Evolutionary conservation across 2,329 filamentous ascomycete species (phyloP).

Genomic region (Claviceps sp.): DNA sequence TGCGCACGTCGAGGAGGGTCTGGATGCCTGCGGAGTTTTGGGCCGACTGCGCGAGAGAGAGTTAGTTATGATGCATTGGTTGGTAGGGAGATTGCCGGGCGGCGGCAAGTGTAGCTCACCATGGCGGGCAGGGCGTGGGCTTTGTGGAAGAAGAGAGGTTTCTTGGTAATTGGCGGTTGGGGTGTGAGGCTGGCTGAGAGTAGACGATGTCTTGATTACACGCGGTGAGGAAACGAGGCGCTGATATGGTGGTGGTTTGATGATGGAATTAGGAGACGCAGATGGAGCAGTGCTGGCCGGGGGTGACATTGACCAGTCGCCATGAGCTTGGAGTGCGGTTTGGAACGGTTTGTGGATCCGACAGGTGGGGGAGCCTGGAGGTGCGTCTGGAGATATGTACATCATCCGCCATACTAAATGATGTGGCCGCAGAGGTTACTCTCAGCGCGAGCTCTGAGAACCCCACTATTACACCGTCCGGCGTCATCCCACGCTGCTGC

Average conservation of each 20-base stretch:
- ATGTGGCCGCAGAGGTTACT: neutral
- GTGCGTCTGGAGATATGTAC: neutral
- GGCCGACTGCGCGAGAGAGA: constrained; percentile 54
- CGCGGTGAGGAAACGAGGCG: neutral
- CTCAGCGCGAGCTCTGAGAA: neutral
- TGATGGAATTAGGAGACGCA: neutral
- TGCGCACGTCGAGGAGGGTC: constrained; percentile 88
- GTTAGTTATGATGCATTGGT: neutral
- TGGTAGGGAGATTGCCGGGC: neutral
- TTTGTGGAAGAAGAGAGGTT: neutral
- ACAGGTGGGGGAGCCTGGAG: no score
- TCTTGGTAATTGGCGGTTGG: neutral
- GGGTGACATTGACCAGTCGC: neutral
- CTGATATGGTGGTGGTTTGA: neutral
- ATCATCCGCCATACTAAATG: neutral
- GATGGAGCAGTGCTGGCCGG: neutral
- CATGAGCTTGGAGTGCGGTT: neutral
- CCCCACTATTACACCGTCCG: neutral
- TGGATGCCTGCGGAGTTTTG: constrained; percentile 98
- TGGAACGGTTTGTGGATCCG: neutral
- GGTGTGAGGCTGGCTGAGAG: neutral
- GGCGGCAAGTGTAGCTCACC: constrained; percentile 1
- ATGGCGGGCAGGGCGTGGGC: constrained; percentile 4
- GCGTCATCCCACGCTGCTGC: neutral
- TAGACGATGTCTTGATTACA: no score